Percentiles rank a stretch among this genome's conserved stretches.
Evolutionary conservation across 2,329 filamentous ascomycete genomes (phyloP).

Genomic region (Chaetomiaceae sp.): DNA sequence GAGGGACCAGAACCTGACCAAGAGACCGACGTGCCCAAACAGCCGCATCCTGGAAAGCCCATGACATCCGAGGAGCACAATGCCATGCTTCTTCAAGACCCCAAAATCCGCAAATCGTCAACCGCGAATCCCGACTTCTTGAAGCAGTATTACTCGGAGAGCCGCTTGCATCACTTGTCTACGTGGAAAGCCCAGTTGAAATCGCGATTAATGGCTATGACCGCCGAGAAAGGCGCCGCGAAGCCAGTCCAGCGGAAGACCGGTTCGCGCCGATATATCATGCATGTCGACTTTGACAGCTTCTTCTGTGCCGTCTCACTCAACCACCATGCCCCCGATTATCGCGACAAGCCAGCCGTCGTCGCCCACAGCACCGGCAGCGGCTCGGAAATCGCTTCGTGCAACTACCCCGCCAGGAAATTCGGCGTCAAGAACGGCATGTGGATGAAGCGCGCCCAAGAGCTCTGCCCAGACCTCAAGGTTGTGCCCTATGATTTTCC

Average conservation of each 20-base stretch:
- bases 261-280: conserved; percentile 71
- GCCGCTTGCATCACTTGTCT: conserved; percentile 87
- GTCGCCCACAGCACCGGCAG: conserved; percentile 82
- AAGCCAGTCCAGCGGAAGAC: conserved; percentile 48
- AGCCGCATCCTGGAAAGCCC: conserved; percentile 1
- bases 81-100: conserved; percentile 74
- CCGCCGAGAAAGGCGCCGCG: conserved; percentile 58
- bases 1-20: not conserved
- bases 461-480: conserved; percentile 79
- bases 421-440: conserved; percentile 95
- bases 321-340: conserved; percentile 73
- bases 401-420: conserved; percentile 84
- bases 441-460: conserved; percentile 94
- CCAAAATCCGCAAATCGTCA: conserved; percentile 79
- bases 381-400: conserved; percentile 93
- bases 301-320: conserved; percentile 94
- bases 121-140: conserved; percentile 91
- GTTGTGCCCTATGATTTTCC: conserved; percentile 94
- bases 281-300: conserved; percentile 97
- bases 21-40: not conserved
- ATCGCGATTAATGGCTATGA: conserved; percentile 75
- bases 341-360: conserved; percentile 72
- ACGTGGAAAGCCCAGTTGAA: conserved; percentile 97
- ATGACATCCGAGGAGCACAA: conserved; percentile 93
- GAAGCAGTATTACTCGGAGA: conserved; percentile 92